These are phyloP conservation scores for Brassica balearica DNA, from an alignment of 441 rosid species.

Conservation along the genomic window DNA sequence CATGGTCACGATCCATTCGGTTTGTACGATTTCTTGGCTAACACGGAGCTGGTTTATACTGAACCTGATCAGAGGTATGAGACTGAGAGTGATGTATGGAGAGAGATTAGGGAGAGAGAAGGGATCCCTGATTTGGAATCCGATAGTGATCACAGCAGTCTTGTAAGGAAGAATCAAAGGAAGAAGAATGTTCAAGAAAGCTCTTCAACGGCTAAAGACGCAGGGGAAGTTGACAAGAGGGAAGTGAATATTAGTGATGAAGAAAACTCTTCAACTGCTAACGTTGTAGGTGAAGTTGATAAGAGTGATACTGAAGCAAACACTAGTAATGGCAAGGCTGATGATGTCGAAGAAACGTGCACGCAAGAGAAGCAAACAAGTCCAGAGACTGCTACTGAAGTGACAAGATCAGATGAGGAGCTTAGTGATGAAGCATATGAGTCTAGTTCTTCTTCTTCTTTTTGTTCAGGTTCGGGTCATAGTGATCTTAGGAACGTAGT, in stretches of 20 bases:
- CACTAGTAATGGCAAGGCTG: slow-evolving; percentile 9
- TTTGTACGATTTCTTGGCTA: slow-evolving; percentile 19
- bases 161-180: slow-evolving; percentile 2
- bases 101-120: slow-evolving; percentile 45
- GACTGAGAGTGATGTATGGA: slow-evolving; percentile 22
- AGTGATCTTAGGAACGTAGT: slow-evolving; percentile 38
- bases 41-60: neutral
- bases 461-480: slow-evolving; percentile 12
- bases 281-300: slow-evolving; percentile 5
- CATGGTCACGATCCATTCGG: slow-evolving; percentile 27
- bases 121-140: slow-evolving; percentile 53
- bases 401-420: slow-evolving; percentile 23
- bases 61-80: slow-evolving; percentile 6
- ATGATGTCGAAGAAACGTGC: neutral
- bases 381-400: slow-evolving; percentile 21
- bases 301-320: slow-evolving; percentile 26
- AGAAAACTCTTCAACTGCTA: slow-evolving; percentile 3
- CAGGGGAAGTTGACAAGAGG: neutral
- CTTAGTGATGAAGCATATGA: slow-evolving; percentile 32
- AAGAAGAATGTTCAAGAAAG: slow-evolving; percentile 14
- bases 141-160: slow-evolving; percentile 33
- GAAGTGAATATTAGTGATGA: neutral
- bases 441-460: slow-evolving; percentile 24
- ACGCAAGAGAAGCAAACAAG: neutral
- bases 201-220: neutral